Percentiles rank a stretch among this genome's conserved stretches.
phyloP scores from a whole-genome alignment of 495 filamentous ascomycete genomes.

The Elasticomyces elasticus region DNA sequence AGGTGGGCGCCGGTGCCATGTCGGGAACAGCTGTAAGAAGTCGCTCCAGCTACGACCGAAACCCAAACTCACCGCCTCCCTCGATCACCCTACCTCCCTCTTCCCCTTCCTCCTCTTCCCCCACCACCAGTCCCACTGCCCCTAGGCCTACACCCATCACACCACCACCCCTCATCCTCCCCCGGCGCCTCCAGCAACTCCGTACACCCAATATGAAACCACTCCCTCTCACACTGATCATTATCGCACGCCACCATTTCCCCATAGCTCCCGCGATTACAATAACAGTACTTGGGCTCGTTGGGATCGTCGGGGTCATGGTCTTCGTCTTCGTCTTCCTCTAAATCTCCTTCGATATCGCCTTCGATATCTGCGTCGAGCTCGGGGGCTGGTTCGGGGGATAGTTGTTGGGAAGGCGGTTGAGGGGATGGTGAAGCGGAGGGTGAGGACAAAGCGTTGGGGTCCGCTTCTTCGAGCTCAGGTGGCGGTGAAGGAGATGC shows the following conservation, averaged over 20 bases:
- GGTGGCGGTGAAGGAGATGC: not conserved
- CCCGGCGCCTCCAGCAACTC: conserved; percentile 75
- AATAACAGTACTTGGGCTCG: conserved; percentile 87
- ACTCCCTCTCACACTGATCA: conserved; percentile 75
- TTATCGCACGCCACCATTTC: conserved; percentile 98
- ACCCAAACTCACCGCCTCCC: not conserved
- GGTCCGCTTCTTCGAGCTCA: not conserved
- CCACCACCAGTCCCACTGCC: conserved; percentile 3
- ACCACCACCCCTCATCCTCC: conserved; percentile 20
- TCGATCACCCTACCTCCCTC: not conserved
- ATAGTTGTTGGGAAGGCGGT: not conserved
- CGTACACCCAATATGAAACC: conserved; percentile 94
- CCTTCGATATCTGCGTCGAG: not conserved
- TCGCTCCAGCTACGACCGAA: too few relatives aligned
- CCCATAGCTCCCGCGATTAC: conserved; percentile 84
- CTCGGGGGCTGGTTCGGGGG: not conserved
- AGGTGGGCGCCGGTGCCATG: too few relatives aligned
- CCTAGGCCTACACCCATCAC: conserved; percentile 11
- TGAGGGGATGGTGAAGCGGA: not conserved
- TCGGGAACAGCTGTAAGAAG: too few relatives aligned
- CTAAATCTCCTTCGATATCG: not conserved
- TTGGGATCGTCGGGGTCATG: conserved; percentile 65
- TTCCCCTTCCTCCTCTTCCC: not conserved
- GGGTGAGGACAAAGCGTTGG: not conserved
- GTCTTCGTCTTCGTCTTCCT: conserved; percentile 39